These are phyloP conservation scores for Moniliophthora roreri DNA, from an alignment of 1,284 basidiomycete species.

Conservation along the genomic window DNA sequence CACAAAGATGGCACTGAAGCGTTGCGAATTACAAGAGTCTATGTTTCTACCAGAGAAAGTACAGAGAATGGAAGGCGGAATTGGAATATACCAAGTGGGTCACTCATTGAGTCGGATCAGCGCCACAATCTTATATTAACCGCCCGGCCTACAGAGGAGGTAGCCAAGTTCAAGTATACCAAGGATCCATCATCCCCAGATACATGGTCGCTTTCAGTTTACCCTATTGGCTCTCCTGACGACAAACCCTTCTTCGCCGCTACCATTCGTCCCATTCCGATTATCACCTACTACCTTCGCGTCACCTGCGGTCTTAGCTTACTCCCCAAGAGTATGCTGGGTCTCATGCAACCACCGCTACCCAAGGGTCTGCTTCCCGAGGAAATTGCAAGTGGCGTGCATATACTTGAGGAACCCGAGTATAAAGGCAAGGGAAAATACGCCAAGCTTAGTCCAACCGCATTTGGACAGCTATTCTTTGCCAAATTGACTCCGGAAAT, in stretches of 20 bases:
- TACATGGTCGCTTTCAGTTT: constrained; percentile 14
- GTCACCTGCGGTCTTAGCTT: constrained; percentile 3
- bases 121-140: not conserved
- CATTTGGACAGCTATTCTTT: not conserved
- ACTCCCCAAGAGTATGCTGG: not conserved
- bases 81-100: constrained; percentile 16
- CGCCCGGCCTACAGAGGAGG: constrained; percentile 8
- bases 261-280: constrained; percentile 9
- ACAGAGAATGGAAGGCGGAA: constrained; percentile 12
- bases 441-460: constrained; percentile 1
- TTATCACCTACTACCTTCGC: constrained; percentile 6
- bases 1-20: constrained; percentile 2
- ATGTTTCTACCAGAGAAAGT: constrained; percentile 2
- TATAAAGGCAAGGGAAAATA: constrained; percentile 5
- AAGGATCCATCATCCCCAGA: not conserved
- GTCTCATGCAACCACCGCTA: constrained; percentile 11
- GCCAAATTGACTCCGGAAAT: not conserved
- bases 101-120: too few species aligned
- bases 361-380: constrained; percentile 9
- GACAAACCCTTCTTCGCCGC: constrained; percentile 13
- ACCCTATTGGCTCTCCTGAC: not conserved
- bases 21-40: constrained; percentile 1
- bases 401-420: not conserved
- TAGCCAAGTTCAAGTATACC: constrained; percentile 13
- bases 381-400: constrained; percentile 1